A percentile compares a stretch with the other conserved stretches of the same genome.
Evolutionary conservation across 108 stramenopile genomes (phyloP).

Genomic region (Nitzschia sp.): DNA sequence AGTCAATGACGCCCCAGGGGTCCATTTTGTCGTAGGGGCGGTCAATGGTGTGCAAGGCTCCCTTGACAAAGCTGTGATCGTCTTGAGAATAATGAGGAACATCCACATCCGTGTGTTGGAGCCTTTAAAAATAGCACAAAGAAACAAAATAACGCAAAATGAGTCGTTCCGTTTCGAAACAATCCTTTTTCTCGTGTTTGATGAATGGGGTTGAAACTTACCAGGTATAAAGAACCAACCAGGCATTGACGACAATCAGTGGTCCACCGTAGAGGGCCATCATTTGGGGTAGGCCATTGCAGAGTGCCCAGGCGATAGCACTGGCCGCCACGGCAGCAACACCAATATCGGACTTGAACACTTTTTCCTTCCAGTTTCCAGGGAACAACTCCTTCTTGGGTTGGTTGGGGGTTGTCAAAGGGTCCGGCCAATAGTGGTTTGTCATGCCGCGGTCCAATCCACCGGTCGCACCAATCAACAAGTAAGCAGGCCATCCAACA

Average conservation of each 20-base stretch:
- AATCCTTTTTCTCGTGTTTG: too few species aligned
- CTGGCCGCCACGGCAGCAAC: constrained; percentile 75
- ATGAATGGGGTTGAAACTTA: constrained; percentile 28
- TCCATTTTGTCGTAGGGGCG: constrained; percentile 92
- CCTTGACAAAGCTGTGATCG: constrained; percentile 94
- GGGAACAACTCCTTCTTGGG: constrained; percentile 88
- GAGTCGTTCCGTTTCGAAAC: too few species aligned
- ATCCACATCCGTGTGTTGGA: constrained; percentile 97
- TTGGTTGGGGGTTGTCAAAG: constrained; percentile 62
- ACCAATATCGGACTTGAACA: constrained; percentile 87
- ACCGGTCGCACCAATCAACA: constrained; percentile 83
- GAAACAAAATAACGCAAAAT: too few species aligned
- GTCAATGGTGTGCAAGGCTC: constrained; percentile 97
- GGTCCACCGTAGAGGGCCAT: constrained; percentile 92
- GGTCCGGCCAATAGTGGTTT: constrained; percentile 73
- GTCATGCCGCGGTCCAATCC: constrained; percentile 75
- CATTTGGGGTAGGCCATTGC: constrained; percentile 78
- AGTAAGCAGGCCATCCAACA: constrained; percentile 85
- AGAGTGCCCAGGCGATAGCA: constrained; percentile 60
- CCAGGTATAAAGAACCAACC: constrained; percentile 98
- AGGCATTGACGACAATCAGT: constrained; percentile 91
- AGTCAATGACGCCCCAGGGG: constrained; percentile 87
- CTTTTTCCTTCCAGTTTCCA: constrained; percentile 89
- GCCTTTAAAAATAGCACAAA: constrained; percentile 34
- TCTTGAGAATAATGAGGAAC: constrained; percentile 94